Conservation (phyloP, 1,284 basidiomycete species). For the Schizophyllum commune region DNA sequence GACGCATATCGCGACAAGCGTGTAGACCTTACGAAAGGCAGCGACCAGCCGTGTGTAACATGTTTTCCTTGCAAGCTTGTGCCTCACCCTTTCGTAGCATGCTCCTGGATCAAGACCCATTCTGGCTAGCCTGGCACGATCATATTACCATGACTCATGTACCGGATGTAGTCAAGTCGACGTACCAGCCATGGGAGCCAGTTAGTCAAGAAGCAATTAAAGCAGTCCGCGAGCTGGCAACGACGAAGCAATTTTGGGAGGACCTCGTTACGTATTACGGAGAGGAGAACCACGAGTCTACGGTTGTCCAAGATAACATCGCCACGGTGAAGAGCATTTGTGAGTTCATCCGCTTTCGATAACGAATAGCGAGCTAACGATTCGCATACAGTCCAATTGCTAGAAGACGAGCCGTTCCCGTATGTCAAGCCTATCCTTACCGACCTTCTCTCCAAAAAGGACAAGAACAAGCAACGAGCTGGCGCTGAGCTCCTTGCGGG, state of each 20-base stretch:
- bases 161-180: conserved; percentile 40
- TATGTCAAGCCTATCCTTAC: conserved; percentile 48
- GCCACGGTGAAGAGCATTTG: conserved; percentile 71
- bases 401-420: conserved; percentile 59
- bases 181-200: conserved; percentile 51
- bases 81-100: conserved; percentile 24
- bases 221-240: conserved; percentile 37
- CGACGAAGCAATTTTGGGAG: conserved; percentile 49
- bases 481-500: conserved; percentile 84
- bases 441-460: conserved; percentile 45
- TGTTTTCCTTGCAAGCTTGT: neutral
- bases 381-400: conserved; percentile 62
- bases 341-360: conserved; percentile 33
- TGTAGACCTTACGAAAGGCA: neutral
- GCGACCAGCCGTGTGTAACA: neutral
- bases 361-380: neutral
- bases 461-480: conserved; percentile 82
- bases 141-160: conserved; percentile 36
- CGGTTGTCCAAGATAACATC: conserved; percentile 57
- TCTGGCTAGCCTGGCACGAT: conserved; percentile 55
- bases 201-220: conserved; percentile 37
- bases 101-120: conserved; percentile 44
- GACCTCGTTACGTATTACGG: conserved; percentile 51
- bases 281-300: conserved; percentile 57
- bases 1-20: conserved; percentile 35